Conservation (phyloP, 495 filamentous ascomycete genomes). For the Pseudotulostoma volvatum region DNA sequence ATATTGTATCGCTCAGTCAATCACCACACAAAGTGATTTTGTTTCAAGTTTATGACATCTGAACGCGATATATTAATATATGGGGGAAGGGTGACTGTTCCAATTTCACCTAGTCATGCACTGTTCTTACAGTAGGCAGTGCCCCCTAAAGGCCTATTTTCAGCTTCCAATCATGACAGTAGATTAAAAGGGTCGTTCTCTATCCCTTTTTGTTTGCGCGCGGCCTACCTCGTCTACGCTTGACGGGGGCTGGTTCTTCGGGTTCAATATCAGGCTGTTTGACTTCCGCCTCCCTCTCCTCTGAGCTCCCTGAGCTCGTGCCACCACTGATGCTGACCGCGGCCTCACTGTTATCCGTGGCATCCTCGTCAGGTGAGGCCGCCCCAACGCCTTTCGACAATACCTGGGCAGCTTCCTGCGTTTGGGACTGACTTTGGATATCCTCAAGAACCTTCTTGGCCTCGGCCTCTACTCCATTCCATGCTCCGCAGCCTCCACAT, state of each 20-base stretch:
- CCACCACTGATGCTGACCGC: not conserved
- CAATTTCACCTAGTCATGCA: too few relatives aligned
- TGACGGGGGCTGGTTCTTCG: not conserved
- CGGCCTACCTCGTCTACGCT: not conserved
- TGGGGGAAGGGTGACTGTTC: too few relatives aligned
- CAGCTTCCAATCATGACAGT: too few relatives aligned
- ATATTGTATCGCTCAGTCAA: too few relatives aligned
- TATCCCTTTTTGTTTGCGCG: not conserved
- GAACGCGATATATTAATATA: too few relatives aligned
- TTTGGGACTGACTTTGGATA: constrained; percentile 15
- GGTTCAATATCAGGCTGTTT: not conserved
- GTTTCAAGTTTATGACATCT: too few relatives aligned
- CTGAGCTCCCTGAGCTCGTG: not conserved
- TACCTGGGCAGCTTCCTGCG: constrained; percentile 15
- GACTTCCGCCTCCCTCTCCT: not conserved
- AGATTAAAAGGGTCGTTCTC: too few relatives aligned
- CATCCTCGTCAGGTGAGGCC: constrained; percentile 8
- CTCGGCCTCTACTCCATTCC: constrained; percentile 71
- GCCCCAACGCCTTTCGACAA: constrained; percentile 9
- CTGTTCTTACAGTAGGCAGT: too few relatives aligned
- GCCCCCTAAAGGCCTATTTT: too few relatives aligned
- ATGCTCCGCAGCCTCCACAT: constrained; percentile 68
- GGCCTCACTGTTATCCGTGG: constrained; percentile 16
- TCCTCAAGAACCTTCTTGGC: constrained; percentile 40
- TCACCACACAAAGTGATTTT: too few relatives aligned